Evolutionary conservation across 257 asterid genomes (phyloP), one percentile per base, ranked within the genome.

Genomic region (Paraleonurus japonicus): DNA sequence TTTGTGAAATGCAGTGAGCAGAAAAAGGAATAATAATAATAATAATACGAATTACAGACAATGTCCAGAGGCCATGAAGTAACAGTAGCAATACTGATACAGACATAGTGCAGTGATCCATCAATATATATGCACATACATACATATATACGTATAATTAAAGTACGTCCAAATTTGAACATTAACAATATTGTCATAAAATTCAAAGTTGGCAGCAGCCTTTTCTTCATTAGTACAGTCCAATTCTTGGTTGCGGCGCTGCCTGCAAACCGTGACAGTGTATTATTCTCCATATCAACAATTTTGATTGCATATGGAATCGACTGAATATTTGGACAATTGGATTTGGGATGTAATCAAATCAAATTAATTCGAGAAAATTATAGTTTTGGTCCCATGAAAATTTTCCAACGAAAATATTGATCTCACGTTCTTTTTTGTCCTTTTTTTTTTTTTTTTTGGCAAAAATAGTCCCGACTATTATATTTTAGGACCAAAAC

Each of bases 161-260:
- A 12, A 0, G 32, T 67, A 32, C 8, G 27, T 16, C 12, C 35
- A 32, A 50, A 30, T 28, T 65, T 65, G 70, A 62, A 35, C 28
- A 41, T 11, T 39, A 8, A 22, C 9, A 12, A 12, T 10, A 57
- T 45, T 59, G 28, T 32, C 24, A 33, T 30, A 20, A 48, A 15
- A 15, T 67, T 50, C 22, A 67, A 68, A 19, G 5, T 68, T 68
- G 26, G 53, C 17, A 7, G 0, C 72, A 67, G 50, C 28, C 62
- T 66, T 43, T 43, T 13, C 51, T 48, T 48, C 22, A 28, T 48
- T 57, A 67, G 51, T 7, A 45, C 12, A 32, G 33, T 19, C 19
- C 53, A 13, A 68, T 68, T 66, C 64, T 68, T 68, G 73, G 72
- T 41, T 67, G 72, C 35, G 71, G 27, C 61, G 71, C 71, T 22